These are phyloP conservation scores for Russula ochroleuca DNA, from an alignment of 768 basidiomycete genomes.

Conservation along the genomic window DNA sequence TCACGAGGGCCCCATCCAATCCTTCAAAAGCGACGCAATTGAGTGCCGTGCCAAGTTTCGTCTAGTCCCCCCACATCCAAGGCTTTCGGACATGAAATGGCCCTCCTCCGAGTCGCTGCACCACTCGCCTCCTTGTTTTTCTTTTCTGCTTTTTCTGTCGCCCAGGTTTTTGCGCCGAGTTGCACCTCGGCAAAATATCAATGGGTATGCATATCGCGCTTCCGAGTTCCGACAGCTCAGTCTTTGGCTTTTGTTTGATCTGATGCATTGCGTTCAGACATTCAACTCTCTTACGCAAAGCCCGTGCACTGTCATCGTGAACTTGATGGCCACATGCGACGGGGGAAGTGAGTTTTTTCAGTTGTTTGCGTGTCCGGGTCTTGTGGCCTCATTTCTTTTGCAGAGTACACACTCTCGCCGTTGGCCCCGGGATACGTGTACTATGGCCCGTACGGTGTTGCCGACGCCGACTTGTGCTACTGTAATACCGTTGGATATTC, in stretches of 20 bases:
- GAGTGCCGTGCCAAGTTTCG: too few relatives aligned
- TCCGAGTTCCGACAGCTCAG: neutral
- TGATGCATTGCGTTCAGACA: neutral
- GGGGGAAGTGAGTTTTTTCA: neutral
- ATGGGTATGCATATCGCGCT: neutral
- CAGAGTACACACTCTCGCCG: neutral
- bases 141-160: neutral
- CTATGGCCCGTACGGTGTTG: neutral
- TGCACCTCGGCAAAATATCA: neutral
- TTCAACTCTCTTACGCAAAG: neutral
- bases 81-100: neutral
- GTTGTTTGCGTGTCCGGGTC: too few relatives aligned
- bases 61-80: too few relatives aligned
- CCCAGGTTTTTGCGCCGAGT: neutral
- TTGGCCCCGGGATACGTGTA: neutral
- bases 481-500: constrained; percentile 9
- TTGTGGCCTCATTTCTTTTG: neutral
- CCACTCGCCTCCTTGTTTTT: neutral
- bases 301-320: neutral
- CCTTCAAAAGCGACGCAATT: too few relatives aligned
- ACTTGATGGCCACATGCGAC: neutral
- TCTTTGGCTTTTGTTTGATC: neutral
- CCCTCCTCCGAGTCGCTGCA: neutral
- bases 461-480: neutral
- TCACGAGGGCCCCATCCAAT: too few relatives aligned